Conservation (phyloP, 768 basidiomycete species). For the Flagelloscypha sp. region DNA sequence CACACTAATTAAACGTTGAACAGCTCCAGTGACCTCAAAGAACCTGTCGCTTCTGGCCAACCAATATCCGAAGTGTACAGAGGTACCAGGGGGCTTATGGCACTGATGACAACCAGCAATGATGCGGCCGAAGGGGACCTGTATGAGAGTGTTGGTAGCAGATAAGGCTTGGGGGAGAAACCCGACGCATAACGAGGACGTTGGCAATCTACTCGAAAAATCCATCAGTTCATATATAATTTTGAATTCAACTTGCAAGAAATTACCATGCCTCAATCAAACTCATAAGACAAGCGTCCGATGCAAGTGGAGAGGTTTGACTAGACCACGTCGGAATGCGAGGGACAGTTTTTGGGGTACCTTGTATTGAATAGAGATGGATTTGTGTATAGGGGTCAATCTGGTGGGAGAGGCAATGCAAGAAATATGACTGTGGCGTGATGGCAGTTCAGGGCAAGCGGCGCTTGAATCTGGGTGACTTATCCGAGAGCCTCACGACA, state of each 20-base stretch:
- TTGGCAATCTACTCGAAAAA: conserved; percentile 51
- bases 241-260: background rate
- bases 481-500: too few relatives aligned
- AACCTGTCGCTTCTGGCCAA: conserved; percentile 71
- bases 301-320: too few relatives aligned
- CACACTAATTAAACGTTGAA: conserved; percentile 71
- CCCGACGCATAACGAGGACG: conserved; percentile 75
- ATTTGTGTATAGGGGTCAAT: too few relatives aligned
- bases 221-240: background rate
- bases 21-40: conserved; percentile 73
- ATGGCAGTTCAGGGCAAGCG: too few relatives aligned
- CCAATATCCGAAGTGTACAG: conserved; percentile 83
- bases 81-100: conserved; percentile 66
- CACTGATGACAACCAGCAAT: conserved; percentile 83
- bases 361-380: too few relatives aligned
- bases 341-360: too few relatives aligned
- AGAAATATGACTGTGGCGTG: too few relatives aligned
- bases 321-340: too few relatives aligned
- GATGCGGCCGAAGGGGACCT: conserved; percentile 62
- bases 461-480: too few relatives aligned
- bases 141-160: conserved; percentile 43
- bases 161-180: conserved; percentile 65
- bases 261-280: conserved; percentile 69
- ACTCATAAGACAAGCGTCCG: conserved; percentile 73
- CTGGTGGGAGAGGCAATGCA: too few relatives aligned